phyloP scores from a whole-genome alignment of 2,329 filamentous ascomycete genomes.

The Clarireedia sp. region DNA sequence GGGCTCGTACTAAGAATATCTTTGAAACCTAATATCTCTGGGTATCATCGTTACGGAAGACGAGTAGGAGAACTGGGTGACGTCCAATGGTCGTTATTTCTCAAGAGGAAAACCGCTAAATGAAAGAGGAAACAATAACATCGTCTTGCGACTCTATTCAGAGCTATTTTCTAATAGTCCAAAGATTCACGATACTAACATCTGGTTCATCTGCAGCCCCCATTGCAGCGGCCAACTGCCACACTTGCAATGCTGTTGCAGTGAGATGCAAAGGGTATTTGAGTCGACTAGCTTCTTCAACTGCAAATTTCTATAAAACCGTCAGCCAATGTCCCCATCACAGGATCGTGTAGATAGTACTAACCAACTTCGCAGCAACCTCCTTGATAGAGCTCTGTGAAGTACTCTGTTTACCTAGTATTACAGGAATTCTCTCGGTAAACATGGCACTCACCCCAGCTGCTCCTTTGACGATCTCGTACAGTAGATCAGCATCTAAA shows the following conservation, averaged over 20 bases:
- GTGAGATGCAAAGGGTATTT: slow-evolving; percentile 33
- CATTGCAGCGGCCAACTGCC: slow-evolving; percentile 29
- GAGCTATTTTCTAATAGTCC: slow-evolving; percentile 27
- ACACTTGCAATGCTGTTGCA: slow-evolving; percentile 30
- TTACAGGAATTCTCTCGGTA: slow-evolving; percentile 31
- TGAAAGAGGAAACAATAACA: too few species aligned
- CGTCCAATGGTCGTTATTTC: too few species aligned
- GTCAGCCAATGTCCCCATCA: slow-evolving; percentile 12
- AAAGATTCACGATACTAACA: slow-evolving; percentile 32
- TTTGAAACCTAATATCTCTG: too few species aligned
- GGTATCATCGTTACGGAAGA: too few species aligned
- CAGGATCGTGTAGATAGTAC: not conserved
- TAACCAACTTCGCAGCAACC: slow-evolving; percentile 30
- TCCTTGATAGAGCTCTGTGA: slow-evolving; percentile 31
- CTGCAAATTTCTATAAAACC: slow-evolving; percentile 29
- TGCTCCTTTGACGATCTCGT: slow-evolving; percentile 37
- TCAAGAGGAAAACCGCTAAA: too few species aligned
- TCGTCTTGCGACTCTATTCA: too few species aligned
- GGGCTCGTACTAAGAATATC: too few species aligned
- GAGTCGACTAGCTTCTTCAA: slow-evolving; percentile 24
- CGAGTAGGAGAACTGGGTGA: too few species aligned
- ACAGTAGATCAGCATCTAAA: slow-evolving; percentile 41
- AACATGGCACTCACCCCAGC: slow-evolving; percentile 34
- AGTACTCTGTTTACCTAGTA: slow-evolving; percentile 31
- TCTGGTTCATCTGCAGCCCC: slow-evolving; percentile 32